Base-by-base conservation (phyloP, 768 basidiomycete species). In the Cubamyces sp. region DNA sequence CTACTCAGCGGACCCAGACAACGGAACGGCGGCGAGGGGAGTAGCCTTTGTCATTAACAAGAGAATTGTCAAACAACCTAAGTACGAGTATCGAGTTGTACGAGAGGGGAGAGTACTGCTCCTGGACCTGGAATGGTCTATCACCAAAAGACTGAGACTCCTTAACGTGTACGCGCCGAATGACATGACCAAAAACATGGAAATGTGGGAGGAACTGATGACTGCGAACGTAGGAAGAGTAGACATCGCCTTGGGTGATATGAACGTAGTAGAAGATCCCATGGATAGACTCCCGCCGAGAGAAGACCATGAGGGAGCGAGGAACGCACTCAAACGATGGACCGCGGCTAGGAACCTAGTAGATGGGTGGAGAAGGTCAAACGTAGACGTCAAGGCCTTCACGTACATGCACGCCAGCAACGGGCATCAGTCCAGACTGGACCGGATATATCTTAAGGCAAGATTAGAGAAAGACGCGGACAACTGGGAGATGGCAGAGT, bases 181-280 rank as follows among this genome's bases (percentile, higher is more conserved):
- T 12, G 30, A 37, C 16, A 1, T 5, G 7, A 8, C 28, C n/a
- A 28, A 52, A 9, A 52, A 23, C 21, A n/a, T n/a, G 5, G 37
- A 5, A 3, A 12, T 52, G 2, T 52, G 50, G 50, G 7, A 52
- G 50, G 3, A 5, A 14, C 50, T 37, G n/a, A n/a, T n/a, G n/a
- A n/a, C n/a, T n/a, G n/a, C n/a, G n/a, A n/a, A n/a, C n/a, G n/a
- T 7, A 4, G 18, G 15, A 11, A 9, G 15, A 8, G 49, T 34
- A 3, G 18, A 30, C 15, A 7, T 50, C 14, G 8, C 34, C 6
- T 4, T 50, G n/a, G 49, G 49, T 15, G 49, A 84, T 60, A 77
- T 77, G 43, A 82, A 84, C 62, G 30, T 81, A 0, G 74, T 76
- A 0, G 78, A 82, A n/a, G 30, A 51, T 5, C 3, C 4, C 1